These are phyloP conservation scores for Emmonsiellopsis sp. DNA, from an alignment of 2,329 filamentous ascomycete genomes.

Conservation along the genomic window DNA sequence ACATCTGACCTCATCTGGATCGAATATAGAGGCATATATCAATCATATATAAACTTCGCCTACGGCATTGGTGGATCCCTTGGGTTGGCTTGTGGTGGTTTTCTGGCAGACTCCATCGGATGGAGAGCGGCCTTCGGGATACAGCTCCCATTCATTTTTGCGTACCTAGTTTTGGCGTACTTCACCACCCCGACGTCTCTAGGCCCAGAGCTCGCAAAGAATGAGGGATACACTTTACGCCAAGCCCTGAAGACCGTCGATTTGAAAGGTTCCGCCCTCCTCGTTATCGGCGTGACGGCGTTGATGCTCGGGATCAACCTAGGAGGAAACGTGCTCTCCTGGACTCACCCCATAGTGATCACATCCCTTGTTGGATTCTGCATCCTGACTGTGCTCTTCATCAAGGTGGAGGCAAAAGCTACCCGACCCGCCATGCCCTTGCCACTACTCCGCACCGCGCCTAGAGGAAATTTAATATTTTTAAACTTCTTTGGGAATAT, in stretches of 20 bases:
- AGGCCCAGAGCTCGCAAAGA: conserved; percentile 35
- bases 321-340: conserved; percentile 43
- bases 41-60: conserved; percentile 32
- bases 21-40: conserved; percentile 43
- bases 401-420: conserved; percentile 34
- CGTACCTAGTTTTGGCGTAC: conserved; percentile 9
- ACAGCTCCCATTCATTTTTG: conserved; percentile 41
- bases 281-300: conserved; percentile 38
- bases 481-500: conserved; percentile 43
- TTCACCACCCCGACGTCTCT: conserved; percentile 35
- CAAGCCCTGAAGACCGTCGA: conserved; percentile 42
- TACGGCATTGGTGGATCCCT: conserved; percentile 29
- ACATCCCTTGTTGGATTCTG: conserved; percentile 34
- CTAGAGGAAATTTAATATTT: conserved; percentile 41
- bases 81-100: conserved; percentile 30
- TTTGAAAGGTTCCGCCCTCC: conserved; percentile 38
- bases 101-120: conserved; percentile 30
- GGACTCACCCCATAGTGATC: conserved; percentile 42
- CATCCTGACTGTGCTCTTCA: conserved; percentile 28
- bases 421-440: conserved; percentile 43
- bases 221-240: conserved; percentile 29
- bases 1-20: conserved; percentile 63
- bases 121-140: conserved; percentile 38
- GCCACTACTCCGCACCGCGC: conserved; percentile 36
- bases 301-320: conserved; percentile 44